These are phyloP conservation scores for Tetraselmis striata DNA, from an alignment of 139 green algal genomes.

Conservation along the genomic window DNA sequence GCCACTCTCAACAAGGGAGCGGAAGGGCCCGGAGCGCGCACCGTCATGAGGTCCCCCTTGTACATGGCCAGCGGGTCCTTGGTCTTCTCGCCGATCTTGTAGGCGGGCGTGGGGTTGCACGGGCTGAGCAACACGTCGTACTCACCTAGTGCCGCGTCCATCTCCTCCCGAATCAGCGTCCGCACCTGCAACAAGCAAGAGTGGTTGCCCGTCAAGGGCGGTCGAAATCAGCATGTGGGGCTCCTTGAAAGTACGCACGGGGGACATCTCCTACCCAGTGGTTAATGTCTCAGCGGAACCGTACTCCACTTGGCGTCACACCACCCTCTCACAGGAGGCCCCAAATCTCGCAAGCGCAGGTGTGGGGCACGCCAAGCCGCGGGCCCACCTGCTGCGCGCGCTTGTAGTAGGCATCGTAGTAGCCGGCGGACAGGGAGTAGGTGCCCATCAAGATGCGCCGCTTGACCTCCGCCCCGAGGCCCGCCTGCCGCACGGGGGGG, in stretches of 20 bases:
- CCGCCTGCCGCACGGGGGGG: too few relatives aligned
- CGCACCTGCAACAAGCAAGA: conserved; percentile 56
- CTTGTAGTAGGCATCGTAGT: conserved; percentile 97
- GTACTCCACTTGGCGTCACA: not conserved
- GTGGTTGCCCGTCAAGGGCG: too few relatives aligned
- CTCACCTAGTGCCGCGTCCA: conserved; percentile 42
- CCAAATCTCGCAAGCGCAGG: not conserved
- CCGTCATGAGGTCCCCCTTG: conserved; percentile 91
- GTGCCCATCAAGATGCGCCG: conserved; percentile 96
- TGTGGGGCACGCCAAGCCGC: not conserved
- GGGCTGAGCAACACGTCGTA: conserved; percentile 78
- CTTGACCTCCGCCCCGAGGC: conserved; percentile 83
- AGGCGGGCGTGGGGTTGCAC: conserved; percentile 76
- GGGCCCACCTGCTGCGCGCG: conserved; percentile 73
- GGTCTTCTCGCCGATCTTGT: conserved; percentile 73
- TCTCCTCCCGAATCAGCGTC: conserved; percentile 70
- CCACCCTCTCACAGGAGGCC: not conserved
- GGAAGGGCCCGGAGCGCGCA: conserved; percentile 19
- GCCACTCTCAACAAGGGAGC: too few relatives aligned
- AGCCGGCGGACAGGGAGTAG: conserved; percentile 90
- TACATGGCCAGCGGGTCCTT: conserved; percentile 87
- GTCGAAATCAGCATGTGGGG: too few relatives aligned
- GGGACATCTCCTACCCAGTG: too few relatives aligned
- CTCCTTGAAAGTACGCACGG: too few relatives aligned
- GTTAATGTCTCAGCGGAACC: not conserved